Evolutionary conservation across 2,329 filamentous ascomycete genomes (phyloP), one percentile per base, ranked within the genome.

Genomic region (Biscogniauxia marginata): DNA sequence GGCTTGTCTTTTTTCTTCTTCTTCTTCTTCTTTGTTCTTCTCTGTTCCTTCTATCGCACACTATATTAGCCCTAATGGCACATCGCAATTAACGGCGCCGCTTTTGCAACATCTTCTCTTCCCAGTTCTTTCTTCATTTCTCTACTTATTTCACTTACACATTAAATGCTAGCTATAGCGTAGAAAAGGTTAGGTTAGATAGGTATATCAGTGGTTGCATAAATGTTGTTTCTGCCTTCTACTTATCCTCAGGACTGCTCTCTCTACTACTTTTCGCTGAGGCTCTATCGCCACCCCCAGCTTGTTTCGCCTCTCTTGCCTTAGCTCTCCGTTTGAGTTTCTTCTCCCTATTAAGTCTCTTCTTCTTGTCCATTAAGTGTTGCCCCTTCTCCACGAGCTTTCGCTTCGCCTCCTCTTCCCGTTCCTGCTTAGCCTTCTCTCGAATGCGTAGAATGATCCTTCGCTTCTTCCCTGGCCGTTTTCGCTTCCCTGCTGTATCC

Each of bases 351-450:
- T 87, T 87, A 60, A 84, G 67, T 61, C 83, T 76, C 72, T 84
- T 84, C 74, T 84, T 85, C 76, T 86, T 86, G 54, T 85, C 82
- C 63, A 75, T 78, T 24, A 85, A 61, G 49, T 80, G 78, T 61
- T 84, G 79, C 65, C 84, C 83, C 70, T 84, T 86, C 18, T 75
- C 74, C 59, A 74, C 60, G 49, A 72, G 63, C 53, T 75, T 71
- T 61, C 73, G 75, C 60, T 69, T 74, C 22, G 67, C 71, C 4
- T 67, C 71, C 55, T 75, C 73, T 24, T 75, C 74, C 55, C 68
- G 74, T 60, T 77, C 74, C 63, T 72, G 74, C 52, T 70, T 71
- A 6, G 68, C 73, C 65, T 77, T 77, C 24, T 74, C 73, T 57
- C 74, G 76, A 54, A 73, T 77, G 55, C 84, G 74, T 53, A 79